A percentile compares a stretch with the other conserved stretches of the same genome.
Evolutionary conservation across 2,329 filamentous ascomycete species (phyloP).

Genomic region (Alternaria incomplexa): DNA sequence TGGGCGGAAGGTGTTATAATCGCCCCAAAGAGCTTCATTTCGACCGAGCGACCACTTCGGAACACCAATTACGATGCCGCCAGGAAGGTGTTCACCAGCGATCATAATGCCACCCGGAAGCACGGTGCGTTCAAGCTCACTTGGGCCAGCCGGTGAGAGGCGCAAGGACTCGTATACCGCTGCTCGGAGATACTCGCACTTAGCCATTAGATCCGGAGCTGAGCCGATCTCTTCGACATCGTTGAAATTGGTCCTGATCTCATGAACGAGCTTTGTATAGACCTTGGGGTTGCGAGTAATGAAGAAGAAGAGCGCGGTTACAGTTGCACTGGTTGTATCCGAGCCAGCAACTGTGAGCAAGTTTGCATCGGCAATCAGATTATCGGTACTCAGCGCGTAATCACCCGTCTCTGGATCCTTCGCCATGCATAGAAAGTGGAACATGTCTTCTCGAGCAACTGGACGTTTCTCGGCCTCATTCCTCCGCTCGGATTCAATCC

Average conservation of each 20-base stretch:
- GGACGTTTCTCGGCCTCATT: constrained; percentile 2
- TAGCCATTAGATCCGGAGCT: constrained; percentile 1
- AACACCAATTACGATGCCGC: constrained; percentile 20
- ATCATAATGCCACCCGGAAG: constrained; percentile 25
- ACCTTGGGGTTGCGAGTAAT: constrained; percentile 9
- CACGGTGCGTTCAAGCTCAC: constrained; percentile 19
- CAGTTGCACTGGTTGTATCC: constrained; percentile 16
- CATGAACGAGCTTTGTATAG: constrained; percentile 17
- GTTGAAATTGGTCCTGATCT: constrained; percentile 16
- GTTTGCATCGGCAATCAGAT: constrained; percentile 40
- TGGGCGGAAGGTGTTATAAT: constrained; percentile 18
- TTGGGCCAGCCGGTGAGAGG: constrained; percentile 17
- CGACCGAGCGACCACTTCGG: constrained; percentile 23
- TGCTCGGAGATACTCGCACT: constrained; percentile 21
- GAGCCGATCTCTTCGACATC: constrained; percentile 11
- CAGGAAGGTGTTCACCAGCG: constrained; percentile 15
- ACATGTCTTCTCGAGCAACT: constrained; percentile 41
- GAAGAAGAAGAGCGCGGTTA: constrained; percentile 19
- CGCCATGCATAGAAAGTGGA: constrained; percentile 48
- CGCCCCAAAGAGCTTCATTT: constrained; percentile 23
- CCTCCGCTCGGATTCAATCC: background rate
- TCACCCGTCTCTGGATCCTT: constrained; percentile 49
- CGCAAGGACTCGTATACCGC: constrained; percentile 25
- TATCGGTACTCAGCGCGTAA: constrained; percentile 36
- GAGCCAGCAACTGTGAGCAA: constrained; percentile 22